A percentile compares a stretch with the other conserved stretches of the same genome.
phyloP scores from a whole-genome alignment of 306 rosid genomes.

The Phaseolus lunatus region DNA sequence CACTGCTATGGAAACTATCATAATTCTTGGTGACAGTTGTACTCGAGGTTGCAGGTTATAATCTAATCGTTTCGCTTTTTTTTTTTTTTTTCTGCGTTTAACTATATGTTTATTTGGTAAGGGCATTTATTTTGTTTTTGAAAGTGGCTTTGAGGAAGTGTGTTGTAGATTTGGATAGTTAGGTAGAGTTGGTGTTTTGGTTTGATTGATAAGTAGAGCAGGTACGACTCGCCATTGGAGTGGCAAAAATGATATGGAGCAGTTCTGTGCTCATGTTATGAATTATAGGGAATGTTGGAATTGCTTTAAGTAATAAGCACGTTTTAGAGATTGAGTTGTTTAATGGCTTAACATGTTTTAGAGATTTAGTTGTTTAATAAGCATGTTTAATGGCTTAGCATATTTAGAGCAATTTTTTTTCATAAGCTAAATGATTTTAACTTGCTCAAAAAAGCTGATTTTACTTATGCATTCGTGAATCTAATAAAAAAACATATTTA shows the following conservation, averaged over 20 bases:
- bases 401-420: no score
- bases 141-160: slow-evolving; percentile 9
- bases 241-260: not conserved
- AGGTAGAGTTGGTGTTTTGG: slow-evolving; percentile 16
- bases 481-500: no score
- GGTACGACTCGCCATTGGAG: not conserved
- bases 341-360: no score
- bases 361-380: no score
- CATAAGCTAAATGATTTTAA: not conserved
- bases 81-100: no score
- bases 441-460: not conserved
- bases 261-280: not conserved
- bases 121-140: not conserved
- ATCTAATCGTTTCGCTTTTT: not conserved
- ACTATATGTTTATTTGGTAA: not conserved
- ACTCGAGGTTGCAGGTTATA: slow-evolving; percentile 97
- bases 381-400: no score
- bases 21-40: slow-evolving; percentile 97
- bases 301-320: not conserved
- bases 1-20: slow-evolving; percentile 96
- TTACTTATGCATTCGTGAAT: not conserved
- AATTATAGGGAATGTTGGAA: not conserved
- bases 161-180: not conserved
- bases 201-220: not conserved
- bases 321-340: no score